These are phyloP conservation scores for Hanseniaspora taiwanica DNA, from an alignment of 805 yeast species.

Conservation along the genomic window DNA sequence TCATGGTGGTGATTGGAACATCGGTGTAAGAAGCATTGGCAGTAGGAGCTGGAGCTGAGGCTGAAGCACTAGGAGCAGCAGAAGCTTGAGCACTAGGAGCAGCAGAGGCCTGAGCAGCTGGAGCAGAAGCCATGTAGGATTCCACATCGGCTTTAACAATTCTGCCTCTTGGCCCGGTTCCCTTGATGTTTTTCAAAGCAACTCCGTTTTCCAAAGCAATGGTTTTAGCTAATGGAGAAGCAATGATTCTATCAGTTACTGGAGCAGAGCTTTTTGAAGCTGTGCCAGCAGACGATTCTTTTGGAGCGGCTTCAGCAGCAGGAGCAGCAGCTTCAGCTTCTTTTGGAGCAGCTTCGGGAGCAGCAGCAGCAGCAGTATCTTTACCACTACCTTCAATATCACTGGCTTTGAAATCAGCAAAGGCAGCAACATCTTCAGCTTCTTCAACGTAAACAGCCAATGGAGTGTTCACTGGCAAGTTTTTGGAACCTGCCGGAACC, in stretches of 20 bases:
- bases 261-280: slow-evolving; percentile 12
- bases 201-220: slow-evolving; percentile 88
- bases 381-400: slow-evolving; percentile 63
- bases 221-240: slow-evolving; percentile 90
- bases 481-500: slow-evolving; percentile 74
- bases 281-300: slow-evolving; percentile 17
- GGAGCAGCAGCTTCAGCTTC: slow-evolving; percentile 49
- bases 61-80: slow-evolving; percentile 32
- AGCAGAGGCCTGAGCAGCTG: slow-evolving; percentile 32
- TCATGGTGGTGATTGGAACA: slow-evolving; percentile 80
- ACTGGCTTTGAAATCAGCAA: slow-evolving; percentile 72
- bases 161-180: slow-evolving; percentile 94
- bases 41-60: slow-evolving; percentile 33
- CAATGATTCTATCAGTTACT: slow-evolving; percentile 57
- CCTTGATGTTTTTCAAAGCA: slow-evolving; percentile 70
- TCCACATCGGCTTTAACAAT: slow-evolving; percentile 86
- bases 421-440: slow-evolving; percentile 71
- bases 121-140: slow-evolving; percentile 35
- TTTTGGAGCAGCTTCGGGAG: slow-evolving; percentile 8
- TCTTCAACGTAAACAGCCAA: slow-evolving; percentile 94
- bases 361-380: not conserved
- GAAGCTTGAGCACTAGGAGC: too few relatives aligned
- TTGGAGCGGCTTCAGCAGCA: slow-evolving; percentile 29
- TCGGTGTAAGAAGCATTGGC: slow-evolving; percentile 57
- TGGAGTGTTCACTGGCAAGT: slow-evolving; percentile 88